These are phyloP conservation scores for Coemansia sp. DNA, from an alignment of 192 early-diverging fungal species.

Conservation along the genomic window DNA sequence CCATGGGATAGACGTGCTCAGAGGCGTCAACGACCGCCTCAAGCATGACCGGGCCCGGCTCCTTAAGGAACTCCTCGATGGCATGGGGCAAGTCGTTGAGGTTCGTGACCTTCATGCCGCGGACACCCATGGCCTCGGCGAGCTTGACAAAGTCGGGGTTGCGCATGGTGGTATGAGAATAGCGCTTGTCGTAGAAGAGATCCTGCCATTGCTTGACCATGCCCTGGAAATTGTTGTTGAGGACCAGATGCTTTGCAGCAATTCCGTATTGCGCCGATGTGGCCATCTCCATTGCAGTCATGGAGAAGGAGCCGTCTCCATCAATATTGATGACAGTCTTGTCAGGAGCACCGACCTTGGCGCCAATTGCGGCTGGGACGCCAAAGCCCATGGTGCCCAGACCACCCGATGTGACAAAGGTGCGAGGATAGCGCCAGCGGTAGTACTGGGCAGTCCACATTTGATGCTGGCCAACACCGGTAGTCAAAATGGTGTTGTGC, in stretches of 20 bases:
- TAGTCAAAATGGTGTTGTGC: constrained; percentile 90
- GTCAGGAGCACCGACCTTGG: constrained; percentile 90
- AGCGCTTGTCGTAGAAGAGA: constrained; percentile 95
- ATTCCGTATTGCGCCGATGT: constrained; percentile 98
- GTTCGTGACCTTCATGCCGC: constrained; percentile 79
- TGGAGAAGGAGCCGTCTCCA: constrained; percentile 96
- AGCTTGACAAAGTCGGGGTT: constrained; percentile 99
- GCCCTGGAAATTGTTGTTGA: constrained; percentile 99
- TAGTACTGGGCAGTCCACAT: constrained; percentile 99
- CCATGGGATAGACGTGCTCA: constrained; percentile 97
- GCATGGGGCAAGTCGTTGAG: constrained; percentile 77
- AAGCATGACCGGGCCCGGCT: constrained; percentile 79
- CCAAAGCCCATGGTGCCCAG: constrained; percentile 99
- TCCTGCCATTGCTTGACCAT: constrained; percentile 96
- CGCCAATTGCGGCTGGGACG: constrained; percentile 92
- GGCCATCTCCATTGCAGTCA: constrained; percentile 98
- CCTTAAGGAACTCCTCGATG: constrained; percentile 88
- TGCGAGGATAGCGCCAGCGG: constrained; percentile 85
- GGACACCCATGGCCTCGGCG: constrained; percentile 88
- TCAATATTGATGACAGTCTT: constrained; percentile 97
- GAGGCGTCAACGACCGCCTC: constrained; percentile 86
- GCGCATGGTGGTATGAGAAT: constrained; percentile 88
- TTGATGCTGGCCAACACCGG: constrained; percentile 98
- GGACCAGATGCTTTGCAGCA: constrained; percentile 90
- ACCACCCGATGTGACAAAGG: constrained; percentile 91